phyloP scores from a whole-genome alignment of 2,329 filamentous ascomycete genomes.

The Hirsutella rhossiliensis region DNA sequence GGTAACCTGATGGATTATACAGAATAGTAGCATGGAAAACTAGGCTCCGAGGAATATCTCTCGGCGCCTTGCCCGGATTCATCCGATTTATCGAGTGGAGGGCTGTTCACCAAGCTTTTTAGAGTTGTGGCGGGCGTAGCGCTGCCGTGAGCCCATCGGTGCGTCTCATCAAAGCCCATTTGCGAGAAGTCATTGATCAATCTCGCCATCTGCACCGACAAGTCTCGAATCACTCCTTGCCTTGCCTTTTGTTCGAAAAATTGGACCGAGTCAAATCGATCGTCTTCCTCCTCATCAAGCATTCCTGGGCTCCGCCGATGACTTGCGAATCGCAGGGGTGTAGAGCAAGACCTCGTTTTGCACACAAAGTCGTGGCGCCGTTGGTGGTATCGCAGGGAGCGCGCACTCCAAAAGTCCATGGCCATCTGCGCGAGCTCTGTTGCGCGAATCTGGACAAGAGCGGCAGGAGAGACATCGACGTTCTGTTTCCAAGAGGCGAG shows the following conservation, averaged over 20 bases:
- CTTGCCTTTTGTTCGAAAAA: slow-evolving; percentile 6
- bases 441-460: slow-evolving; percentile 19
- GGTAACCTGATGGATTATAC: too few relatives aligned
- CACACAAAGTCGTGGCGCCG: slow-evolving; percentile 26
- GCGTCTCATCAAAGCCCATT: neutral
- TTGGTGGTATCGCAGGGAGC: slow-evolving; percentile 22
- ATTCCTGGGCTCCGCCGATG: slow-evolving; percentile 17
- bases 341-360: slow-evolving; percentile 22
- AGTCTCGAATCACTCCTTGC: neutral
- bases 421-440: slow-evolving; percentile 27
- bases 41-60: neutral
- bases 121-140: neutral
- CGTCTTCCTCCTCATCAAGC: slow-evolving; percentile 23
- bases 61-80: neutral
- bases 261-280: slow-evolving; percentile 18
- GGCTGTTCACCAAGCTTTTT: neutral
- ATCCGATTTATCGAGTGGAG: too few relatives aligned
- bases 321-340: slow-evolving; percentile 25
- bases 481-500: slow-evolving; percentile 20
- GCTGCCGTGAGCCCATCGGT: neutral
- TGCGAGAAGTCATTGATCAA: neutral
- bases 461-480: slow-evolving; percentile 17
- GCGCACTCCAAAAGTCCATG: slow-evolving; percentile 27
- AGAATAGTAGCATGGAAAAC: neutral
- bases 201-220: neutral